A percentile compares a stretch with the other conserved stretches of the same genome.
Conservation (phyloP, 179 eudicot species). For the Heliamphora pulchella region DNA sequence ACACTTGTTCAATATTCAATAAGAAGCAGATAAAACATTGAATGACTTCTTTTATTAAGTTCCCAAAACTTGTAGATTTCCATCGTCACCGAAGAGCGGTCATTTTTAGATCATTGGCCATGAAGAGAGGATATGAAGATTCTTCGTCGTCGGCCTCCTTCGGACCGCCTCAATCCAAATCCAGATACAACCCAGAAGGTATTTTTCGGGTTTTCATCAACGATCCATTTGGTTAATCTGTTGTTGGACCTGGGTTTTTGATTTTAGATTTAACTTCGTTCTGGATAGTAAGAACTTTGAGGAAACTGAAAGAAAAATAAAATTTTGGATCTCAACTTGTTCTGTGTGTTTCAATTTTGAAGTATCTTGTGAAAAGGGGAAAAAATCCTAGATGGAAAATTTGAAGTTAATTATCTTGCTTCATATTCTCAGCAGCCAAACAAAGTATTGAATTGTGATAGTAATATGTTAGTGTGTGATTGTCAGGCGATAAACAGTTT, state of each 20-base stretch:
- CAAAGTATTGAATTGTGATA: not conserved
- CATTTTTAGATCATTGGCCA: slow-evolving; percentile 15
- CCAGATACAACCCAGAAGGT: slow-evolving; percentile 69
- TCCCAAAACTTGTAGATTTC: not conserved
- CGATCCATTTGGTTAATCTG: not conserved
- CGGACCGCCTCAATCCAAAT: slow-evolving; percentile 72
- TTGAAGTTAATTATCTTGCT: not conserved
- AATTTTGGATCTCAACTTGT: not conserved
- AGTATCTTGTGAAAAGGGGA: not conserved
- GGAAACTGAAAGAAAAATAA: not conserved
- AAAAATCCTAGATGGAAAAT: not conserved
- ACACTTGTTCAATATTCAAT: no score
- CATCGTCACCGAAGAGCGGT: not conserved
- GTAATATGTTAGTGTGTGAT: not conserved
- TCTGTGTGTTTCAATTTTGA: not conserved
- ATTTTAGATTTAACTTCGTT: not conserved
- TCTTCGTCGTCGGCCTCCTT: slow-evolving; percentile 49
- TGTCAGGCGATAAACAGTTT: slow-evolving; percentile 52
- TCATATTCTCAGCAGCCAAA: not conserved
- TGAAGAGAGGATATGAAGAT: slow-evolving; percentile 74
- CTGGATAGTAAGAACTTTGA: no score
- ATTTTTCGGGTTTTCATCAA: not conserved
- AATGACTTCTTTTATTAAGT: no score
- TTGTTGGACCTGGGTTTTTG: not conserved
- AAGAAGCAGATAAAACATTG: no score